Conservation (phyloP, 352 stramenopile species). For the Phytophthora fragariae region DNA sequence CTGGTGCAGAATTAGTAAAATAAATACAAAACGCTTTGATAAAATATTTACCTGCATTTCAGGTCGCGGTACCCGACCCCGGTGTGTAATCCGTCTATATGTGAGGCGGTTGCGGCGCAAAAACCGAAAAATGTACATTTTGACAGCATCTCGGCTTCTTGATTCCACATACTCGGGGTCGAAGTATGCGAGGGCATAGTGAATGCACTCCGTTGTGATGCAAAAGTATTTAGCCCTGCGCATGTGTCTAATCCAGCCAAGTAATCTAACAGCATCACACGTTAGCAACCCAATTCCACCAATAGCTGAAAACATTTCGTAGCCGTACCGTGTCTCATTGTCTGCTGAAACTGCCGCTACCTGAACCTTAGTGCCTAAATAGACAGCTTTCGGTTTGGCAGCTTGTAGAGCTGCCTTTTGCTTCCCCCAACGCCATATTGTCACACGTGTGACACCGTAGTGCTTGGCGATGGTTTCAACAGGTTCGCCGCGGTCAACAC, state of each 20-base stretch:
- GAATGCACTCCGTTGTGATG: no score
- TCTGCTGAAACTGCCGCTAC: no score
- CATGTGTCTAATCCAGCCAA: no score
- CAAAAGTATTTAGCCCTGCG: no score
- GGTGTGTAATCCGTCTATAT: conserved; percentile 4
- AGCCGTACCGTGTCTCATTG: no score
- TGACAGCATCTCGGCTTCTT: no score
- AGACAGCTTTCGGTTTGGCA: neutral
- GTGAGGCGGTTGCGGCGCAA: conserved; percentile 8
- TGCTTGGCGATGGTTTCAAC: neutral
- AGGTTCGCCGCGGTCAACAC: neutral
- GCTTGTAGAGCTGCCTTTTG: neutral
- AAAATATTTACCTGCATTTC: conserved; percentile 13
- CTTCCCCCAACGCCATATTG: neutral
- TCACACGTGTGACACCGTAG: neutral
- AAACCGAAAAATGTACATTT: neutral
- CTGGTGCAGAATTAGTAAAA: no score
- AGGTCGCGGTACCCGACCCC: neutral
- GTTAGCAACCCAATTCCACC: no score
- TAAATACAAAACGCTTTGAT: neutral
- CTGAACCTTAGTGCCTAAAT: neutral
- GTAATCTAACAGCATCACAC: no score
- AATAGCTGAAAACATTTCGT: no score
- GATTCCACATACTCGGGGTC: no score
- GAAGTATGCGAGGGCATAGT: no score